These are phyloP conservation scores for Hypoxylon sp. DNA, from an alignment of 2,329 filamentous ascomycete species.

Conservation along the genomic window DNA sequence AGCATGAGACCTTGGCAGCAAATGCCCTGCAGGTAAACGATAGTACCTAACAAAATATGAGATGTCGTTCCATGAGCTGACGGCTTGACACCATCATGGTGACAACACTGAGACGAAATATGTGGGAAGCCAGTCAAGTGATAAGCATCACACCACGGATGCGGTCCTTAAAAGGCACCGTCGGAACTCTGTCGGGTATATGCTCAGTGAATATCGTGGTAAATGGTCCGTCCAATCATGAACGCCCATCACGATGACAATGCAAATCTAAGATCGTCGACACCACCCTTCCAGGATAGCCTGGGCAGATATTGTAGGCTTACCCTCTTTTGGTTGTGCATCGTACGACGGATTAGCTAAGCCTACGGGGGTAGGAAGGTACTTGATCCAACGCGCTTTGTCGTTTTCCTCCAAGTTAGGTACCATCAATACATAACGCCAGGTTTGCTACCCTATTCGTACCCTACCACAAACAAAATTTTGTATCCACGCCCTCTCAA, in stretches of 20 bases:
- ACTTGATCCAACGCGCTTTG: neutral
- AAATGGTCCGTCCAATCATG: neutral
- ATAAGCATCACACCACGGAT: neutral
- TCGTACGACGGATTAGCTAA: constrained; percentile 35
- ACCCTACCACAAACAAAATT: neutral
- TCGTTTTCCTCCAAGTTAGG: constrained; percentile 7
- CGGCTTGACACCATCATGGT: constrained; percentile 1
- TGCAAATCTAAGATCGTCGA: constrained; percentile 1
- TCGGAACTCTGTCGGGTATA: constrained; percentile 1
- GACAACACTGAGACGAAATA: neutral
- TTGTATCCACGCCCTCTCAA: constrained; percentile 12
- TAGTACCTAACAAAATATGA: neutral
- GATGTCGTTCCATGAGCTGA: neutral
- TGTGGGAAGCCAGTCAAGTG: neutral
- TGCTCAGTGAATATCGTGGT: no score
- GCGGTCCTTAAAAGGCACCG: neutral
- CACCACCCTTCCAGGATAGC: neutral
- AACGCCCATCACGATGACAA: constrained; percentile 3
- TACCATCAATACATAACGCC: constrained; percentile 6
- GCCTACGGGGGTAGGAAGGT: neutral
- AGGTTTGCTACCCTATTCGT: constrained; percentile 9
- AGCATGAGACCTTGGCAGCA: neutral
- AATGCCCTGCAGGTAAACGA: neutral
- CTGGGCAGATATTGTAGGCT: neutral
- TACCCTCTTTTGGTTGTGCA: constrained; percentile 10